Conservation (phyloP, 176 grass and related monocot species). For the Alopecurus myosuroides region DNA sequence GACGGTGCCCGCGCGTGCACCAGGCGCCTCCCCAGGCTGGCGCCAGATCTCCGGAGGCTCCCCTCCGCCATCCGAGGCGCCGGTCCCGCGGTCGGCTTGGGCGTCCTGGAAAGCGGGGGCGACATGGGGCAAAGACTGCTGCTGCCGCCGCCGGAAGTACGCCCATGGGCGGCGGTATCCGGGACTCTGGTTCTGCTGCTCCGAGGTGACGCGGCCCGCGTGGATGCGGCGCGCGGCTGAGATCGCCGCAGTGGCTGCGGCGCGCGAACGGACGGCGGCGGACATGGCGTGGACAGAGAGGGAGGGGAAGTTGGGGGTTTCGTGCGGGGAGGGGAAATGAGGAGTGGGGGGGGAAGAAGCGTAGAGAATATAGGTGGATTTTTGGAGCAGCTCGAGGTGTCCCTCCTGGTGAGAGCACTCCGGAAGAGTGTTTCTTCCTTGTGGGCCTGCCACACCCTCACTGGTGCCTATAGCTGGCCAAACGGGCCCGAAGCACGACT, state of each 20-base stretch:
- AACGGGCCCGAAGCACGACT: no score
- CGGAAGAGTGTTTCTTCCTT: no score
- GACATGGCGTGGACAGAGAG: slow-evolving; percentile 27
- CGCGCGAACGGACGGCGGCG: slow-evolving; percentile 37
- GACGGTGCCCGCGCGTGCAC: background rate
- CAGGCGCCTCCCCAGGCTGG: slow-evolving; percentile 38
- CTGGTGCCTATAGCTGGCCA: no score
- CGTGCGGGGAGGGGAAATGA: background rate
- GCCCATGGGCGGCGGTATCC: slow-evolving; percentile 32
- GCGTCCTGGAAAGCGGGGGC: background rate
- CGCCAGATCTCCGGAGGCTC: slow-evolving; percentile 68
- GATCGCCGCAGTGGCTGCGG: slow-evolving; percentile 13
- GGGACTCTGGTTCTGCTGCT: slow-evolving; percentile 11
- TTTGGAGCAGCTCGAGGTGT: no score
- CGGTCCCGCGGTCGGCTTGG: background rate
- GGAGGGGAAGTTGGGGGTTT: background rate
- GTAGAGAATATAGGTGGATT: no score
- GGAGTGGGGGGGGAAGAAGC: background rate
- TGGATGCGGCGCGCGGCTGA: slow-evolving; percentile 39
- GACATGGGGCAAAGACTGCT: slow-evolving; percentile 1
- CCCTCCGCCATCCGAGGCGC: slow-evolving; percentile 11
- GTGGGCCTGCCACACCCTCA: no score
- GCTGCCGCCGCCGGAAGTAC: slow-evolving; percentile 26
- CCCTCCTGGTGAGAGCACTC: no score
- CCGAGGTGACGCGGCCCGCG: slow-evolving; percentile 19